Evolutionary conservation across 2,329 filamentous ascomycete species (phyloP).

Genomic region (Sporothrix dimorphospora): DNA sequence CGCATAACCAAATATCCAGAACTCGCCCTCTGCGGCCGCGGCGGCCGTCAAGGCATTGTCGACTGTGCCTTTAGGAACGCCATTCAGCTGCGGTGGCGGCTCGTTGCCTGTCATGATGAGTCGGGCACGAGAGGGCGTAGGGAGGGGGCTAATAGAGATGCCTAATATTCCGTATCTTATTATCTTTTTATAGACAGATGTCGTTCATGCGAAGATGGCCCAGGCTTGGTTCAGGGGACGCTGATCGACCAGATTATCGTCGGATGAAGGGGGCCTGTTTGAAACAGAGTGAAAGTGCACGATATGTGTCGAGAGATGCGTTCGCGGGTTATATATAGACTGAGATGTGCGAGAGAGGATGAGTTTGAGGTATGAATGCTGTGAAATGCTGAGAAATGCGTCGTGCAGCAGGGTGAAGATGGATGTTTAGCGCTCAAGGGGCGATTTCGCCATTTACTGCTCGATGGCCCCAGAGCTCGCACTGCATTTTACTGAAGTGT

Average conservation of each 20-base stretch:
- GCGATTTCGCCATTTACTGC: constrained; percentile 18
- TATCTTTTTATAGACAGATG: background rate
- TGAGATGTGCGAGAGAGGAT: background rate
- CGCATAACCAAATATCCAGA: constrained; percentile 99
- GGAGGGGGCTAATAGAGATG: background rate
- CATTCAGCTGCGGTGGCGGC: background rate
- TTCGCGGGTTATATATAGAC: constrained; percentile 15
- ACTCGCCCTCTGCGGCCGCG: constrained; percentile 55
- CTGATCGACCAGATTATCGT: background rate
- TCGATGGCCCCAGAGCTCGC: background rate
- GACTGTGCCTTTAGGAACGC: constrained; percentile 14
- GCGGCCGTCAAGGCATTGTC: constrained; percentile 17
- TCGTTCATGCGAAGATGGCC: background rate
- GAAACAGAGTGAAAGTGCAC: background rate
- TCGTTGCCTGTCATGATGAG: constrained; percentile 22
- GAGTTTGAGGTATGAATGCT: background rate
- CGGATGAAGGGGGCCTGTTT: background rate
- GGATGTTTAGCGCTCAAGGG: background rate
- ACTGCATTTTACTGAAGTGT: background rate
- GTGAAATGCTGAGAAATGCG: constrained; percentile 17
- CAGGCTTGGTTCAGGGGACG: background rate
- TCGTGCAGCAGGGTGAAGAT: background rate
- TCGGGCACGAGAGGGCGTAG: background rate
- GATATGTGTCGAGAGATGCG: background rate
- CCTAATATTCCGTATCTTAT: background rate